Conservation (phyloP, 495 filamentous ascomycete genomes). For the Entonaema liquescens region DNA sequence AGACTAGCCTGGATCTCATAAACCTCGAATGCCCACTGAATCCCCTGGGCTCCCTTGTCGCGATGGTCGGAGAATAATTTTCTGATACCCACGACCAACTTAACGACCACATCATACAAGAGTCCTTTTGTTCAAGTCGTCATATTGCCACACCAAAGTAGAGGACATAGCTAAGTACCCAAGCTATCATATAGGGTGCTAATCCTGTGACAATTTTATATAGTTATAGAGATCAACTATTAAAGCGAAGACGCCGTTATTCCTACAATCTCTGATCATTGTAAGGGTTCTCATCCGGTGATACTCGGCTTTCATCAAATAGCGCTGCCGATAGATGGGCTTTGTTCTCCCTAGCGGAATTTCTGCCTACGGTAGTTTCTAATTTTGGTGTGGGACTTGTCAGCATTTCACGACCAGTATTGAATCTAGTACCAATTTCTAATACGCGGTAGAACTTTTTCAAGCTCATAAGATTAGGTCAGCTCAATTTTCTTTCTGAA, state of each 20-base stretch:
- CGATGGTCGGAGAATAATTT: background rate
- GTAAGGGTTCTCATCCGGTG: background rate
- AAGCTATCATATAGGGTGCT: background rate
- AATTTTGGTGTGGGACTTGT: background rate
- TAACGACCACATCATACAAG: background rate
- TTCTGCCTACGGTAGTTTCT: background rate
- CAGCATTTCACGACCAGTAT: background rate
- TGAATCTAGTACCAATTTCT: conserved; percentile 7
- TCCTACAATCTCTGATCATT: background rate
- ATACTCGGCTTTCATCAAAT: background rate
- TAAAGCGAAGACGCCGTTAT: background rate
- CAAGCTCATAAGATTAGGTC: conserved; percentile 24
- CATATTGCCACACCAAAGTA: background rate
- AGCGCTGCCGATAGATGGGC: background rate
- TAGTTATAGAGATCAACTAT: background rate
- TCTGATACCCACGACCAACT: background rate
- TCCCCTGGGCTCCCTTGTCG: background rate
- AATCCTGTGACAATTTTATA: background rate
- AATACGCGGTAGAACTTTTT: background rate
- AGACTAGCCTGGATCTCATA: background rate
- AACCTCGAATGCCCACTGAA: background rate
- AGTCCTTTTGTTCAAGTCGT: background rate
- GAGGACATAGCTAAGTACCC: background rate
- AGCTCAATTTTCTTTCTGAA: conserved; percentile 18
- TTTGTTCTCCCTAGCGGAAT: background rate